phyloP scores from a whole-genome alignment of 495 filamentous ascomycete genomes.

The Mytilinidion resinicola region DNA sequence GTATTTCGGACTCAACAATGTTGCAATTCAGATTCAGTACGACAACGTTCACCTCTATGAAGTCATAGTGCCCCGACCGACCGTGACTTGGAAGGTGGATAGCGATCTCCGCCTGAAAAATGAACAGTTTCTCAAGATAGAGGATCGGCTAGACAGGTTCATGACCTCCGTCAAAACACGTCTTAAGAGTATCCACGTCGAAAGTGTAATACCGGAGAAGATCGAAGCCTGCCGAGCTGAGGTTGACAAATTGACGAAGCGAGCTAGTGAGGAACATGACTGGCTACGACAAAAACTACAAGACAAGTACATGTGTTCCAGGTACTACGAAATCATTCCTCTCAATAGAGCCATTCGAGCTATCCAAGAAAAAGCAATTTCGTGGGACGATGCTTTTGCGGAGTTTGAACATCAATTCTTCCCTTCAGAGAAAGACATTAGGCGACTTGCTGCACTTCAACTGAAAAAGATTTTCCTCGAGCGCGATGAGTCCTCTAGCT shows the following conservation, averaged over 20 bases:
- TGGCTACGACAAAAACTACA: constrained; percentile 70
- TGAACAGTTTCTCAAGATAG: constrained; percentile 71
- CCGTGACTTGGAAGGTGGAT: constrained; percentile 95
- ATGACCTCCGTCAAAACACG: constrained; percentile 77
- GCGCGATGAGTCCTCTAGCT: constrained; percentile 65
- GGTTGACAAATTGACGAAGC: constrained; percentile 66
- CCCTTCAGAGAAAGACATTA: constrained; percentile 94
- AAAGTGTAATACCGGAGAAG: constrained; percentile 84
- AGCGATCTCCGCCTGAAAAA: constrained; percentile 88
- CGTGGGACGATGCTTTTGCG: constrained; percentile 86
- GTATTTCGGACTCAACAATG: constrained; percentile 83
- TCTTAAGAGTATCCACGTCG: constrained; percentile 79
- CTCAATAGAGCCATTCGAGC: constrained; percentile 80
- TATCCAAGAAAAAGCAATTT: constrained; percentile 85
- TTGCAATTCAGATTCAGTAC: constrained; percentile 83
- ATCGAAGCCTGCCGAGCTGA: constrained; percentile 71
- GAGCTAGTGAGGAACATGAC: constrained; percentile 72
- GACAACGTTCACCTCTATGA: constrained; percentile 90
- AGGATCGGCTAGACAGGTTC: constrained; percentile 76
- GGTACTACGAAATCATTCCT: constrained; percentile 93
- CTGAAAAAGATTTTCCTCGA: constrained; percentile 94
- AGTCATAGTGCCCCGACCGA: constrained; percentile 82
- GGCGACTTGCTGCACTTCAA: constrained; percentile 82
- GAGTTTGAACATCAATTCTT: constrained; percentile 92
- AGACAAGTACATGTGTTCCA: constrained; percentile 83